Conservation (phyloP, 176 grass and related monocot genomes). For the Avena eriantha region DNA sequence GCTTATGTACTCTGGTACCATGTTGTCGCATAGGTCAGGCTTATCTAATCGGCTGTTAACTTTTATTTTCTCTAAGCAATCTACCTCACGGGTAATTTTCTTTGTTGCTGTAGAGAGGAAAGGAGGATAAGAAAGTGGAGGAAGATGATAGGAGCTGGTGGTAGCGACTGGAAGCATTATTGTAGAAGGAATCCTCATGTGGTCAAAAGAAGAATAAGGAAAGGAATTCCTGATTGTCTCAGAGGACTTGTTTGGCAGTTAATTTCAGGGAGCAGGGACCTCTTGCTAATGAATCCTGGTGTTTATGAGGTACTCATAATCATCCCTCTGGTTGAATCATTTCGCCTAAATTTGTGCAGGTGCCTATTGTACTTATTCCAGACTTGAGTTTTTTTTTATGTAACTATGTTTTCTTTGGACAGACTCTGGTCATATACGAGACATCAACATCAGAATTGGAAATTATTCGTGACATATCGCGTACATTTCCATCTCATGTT, state of each 20-base stretch:
- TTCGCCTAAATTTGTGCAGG: not conserved
- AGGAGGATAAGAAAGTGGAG: conserved; percentile 94
- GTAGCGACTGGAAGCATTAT: conserved; percentile 95
- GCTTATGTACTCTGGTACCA: not conserved
- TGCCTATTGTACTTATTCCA: not conserved
- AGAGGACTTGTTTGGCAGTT: conserved; percentile 98
- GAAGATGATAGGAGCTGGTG: conserved; percentile 97
- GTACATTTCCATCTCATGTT: conserved; percentile 97
- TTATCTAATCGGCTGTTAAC: not conserved
- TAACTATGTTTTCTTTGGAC: conserved; percentile 13
- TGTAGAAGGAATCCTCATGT: conserved; percentile 69
- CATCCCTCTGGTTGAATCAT: not conserved
- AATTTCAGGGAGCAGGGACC: conserved; percentile 95
- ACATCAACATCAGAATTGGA: conserved; percentile 93
- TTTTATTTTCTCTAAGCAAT: not conserved
- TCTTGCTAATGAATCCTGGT: conserved; percentile 81
- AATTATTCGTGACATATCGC: conserved; percentile 97
- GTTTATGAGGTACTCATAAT: conserved; percentile 83
- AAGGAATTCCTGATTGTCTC: conserved; percentile 97
- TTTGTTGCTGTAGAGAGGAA: conserved; percentile 62
- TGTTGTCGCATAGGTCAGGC: not conserved
- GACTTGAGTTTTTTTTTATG: not conserved
- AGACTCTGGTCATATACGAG: conserved; percentile 98
- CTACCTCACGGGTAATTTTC: not conserved
- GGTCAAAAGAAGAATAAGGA: conserved; percentile 89